phyloP scores from a whole-genome alignment of 2,329 filamentous ascomycete genomes.

The Fusarium verticillioides region DNA sequence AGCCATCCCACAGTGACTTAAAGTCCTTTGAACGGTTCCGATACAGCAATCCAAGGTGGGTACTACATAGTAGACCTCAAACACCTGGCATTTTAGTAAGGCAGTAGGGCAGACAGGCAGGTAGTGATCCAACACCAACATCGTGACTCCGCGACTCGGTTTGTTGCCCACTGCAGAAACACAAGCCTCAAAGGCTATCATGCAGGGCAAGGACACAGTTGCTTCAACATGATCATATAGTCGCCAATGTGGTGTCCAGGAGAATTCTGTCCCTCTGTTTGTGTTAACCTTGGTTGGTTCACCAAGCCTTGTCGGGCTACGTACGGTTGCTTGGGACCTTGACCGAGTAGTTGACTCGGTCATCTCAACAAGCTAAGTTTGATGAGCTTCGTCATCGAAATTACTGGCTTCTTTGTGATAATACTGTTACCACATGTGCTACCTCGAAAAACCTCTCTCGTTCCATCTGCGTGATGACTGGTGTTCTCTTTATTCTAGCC shows the following conservation, averaged over 20 bases:
- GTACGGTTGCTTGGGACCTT: background rate
- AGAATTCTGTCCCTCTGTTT: background rate
- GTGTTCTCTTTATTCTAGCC: background rate
- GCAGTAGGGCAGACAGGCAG: background rate
- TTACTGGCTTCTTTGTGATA: background rate
- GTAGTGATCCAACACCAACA: background rate
- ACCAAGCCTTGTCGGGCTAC: background rate
- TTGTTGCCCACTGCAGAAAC: background rate
- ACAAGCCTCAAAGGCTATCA: conserved; percentile 7
- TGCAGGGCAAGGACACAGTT: background rate
- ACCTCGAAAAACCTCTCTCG: background rate
- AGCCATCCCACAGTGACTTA: conserved; percentile 37
- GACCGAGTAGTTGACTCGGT: background rate
- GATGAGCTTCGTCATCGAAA: background rate
- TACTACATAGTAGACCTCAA: background rate
- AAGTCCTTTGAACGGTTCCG: conserved; percentile 21
- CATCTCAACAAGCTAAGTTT: background rate
- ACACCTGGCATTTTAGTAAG: background rate
- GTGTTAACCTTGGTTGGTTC: background rate
- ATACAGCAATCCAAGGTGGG: background rate
- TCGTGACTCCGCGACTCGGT: background rate
- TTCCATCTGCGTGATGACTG: background rate
- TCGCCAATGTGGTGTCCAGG: background rate
- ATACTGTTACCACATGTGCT: background rate
- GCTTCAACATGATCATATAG: background rate